A percentile compares a stretch with the other conserved stretches of the same genome.
phyloP scores from a whole-genome alignment of 192 early-diverging fungal species.

The Rhizophagus sp. region DNA sequence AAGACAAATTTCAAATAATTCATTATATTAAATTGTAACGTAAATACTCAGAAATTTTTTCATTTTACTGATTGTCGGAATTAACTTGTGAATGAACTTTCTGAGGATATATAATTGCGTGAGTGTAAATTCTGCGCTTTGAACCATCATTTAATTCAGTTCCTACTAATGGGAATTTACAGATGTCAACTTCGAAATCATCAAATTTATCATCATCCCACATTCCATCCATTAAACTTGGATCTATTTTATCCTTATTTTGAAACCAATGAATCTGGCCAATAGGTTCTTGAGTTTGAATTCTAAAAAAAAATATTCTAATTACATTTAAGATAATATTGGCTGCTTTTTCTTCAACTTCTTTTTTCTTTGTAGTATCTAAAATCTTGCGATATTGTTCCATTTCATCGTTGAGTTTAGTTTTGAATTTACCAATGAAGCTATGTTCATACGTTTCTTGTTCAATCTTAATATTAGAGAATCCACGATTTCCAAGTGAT shows the following conservation, averaged over 20 bases:
- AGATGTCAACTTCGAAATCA: no score
- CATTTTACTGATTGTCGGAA: no score
- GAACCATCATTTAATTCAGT: no score
- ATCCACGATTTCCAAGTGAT: not conserved
- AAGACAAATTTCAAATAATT: no score
- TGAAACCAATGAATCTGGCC: not conserved
- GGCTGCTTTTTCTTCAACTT: not conserved
- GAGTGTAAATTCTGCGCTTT: no score
- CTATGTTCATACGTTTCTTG: not conserved
- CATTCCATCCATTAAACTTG: no score
- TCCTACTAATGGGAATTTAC: no score
- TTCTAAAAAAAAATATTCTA: not conserved
- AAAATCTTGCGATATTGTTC: not conserved
- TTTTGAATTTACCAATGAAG: not conserved
- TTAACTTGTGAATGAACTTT: no score
- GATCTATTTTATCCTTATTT: not conserved
- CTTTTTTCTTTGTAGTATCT: not conserved
- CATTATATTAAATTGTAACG: no score
- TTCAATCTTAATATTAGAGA: not conserved
- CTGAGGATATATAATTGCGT: no score
- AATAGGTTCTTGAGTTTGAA: not conserved
- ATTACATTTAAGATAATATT: not conserved
- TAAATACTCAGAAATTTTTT: no score
- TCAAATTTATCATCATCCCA: no score
- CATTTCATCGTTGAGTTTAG: not conserved